A percentile compares a stretch with the other conserved stretches of the same genome.
Conservation (phyloP, 2,329 filamentous ascomycete species). For the Hypoxylon sp. region DNA sequence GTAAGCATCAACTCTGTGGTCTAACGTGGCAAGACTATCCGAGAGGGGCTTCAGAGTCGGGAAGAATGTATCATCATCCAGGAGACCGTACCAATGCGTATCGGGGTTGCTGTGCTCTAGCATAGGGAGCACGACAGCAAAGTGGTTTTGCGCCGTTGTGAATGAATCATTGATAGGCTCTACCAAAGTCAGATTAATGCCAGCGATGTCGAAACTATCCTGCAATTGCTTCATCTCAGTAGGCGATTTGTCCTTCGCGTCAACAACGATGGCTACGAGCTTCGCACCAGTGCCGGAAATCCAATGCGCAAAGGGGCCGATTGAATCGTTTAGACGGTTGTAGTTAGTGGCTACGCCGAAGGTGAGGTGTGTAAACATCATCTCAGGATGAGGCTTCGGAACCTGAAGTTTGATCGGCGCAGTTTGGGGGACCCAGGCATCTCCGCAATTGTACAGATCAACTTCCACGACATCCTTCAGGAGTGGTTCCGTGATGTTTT, state of each 20-base stretch:
- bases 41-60: slow-evolving; percentile 67
- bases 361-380: slow-evolving; percentile 65
- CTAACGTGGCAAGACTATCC: slow-evolving; percentile 62
- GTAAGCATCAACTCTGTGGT: slow-evolving; percentile 66
- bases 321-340: slow-evolving; percentile 64
- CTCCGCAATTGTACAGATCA: slow-evolving; percentile 53
- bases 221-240: slow-evolving; percentile 55
- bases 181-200: slow-evolving; percentile 56
- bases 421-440: slow-evolving; percentile 52
- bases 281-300: slow-evolving; percentile 65
- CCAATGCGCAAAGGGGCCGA: slow-evolving; percentile 70
- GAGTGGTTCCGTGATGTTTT: slow-evolving; percentile 57
- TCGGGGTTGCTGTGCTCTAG: slow-evolving; percentile 59
- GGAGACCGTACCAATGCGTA: slow-evolving; percentile 69
- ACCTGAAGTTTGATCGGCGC: slow-evolving; percentile 65
- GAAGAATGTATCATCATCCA: slow-evolving; percentile 77
- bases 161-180: slow-evolving; percentile 55
- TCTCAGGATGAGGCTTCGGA: slow-evolving; percentile 59
- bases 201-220: slow-evolving; percentile 53
- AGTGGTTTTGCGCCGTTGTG: slow-evolving; percentile 69
- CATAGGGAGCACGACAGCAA: slow-evolving; percentile 68
- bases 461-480: slow-evolving; percentile 54
- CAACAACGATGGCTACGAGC: slow-evolving; percentile 67
- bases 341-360: slow-evolving; percentile 71
- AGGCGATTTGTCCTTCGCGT: slow-evolving; percentile 55